Conservation (phyloP, 78 protist genomes). For the Dictyostelium citrinum region DNA sequence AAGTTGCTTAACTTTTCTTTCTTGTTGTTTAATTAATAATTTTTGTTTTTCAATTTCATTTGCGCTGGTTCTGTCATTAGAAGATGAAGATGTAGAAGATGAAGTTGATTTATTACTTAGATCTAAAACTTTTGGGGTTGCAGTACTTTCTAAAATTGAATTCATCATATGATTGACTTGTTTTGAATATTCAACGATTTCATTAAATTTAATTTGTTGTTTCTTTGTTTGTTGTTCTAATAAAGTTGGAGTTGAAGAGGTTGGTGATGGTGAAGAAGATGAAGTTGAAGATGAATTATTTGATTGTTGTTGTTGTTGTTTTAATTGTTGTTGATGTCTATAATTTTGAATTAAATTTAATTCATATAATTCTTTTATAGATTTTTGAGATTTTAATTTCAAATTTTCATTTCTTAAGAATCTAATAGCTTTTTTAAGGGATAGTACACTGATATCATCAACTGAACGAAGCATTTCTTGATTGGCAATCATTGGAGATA, state of each 20-base stretch:
- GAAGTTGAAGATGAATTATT: too few relatives aligned
- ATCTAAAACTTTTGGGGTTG: slow-evolving; percentile 55
- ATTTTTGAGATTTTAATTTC: slow-evolving; percentile 36
- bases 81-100: not conserved
- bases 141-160: slow-evolving; percentile 35
- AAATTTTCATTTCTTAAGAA: slow-evolving; percentile 19
- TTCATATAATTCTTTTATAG: slow-evolving; percentile 16
- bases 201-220: slow-evolving; percentile 61
- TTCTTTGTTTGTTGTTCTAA: not conserved
- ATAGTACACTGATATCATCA: slow-evolving; percentile 14
- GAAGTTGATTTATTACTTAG: not conserved
- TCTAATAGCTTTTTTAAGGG: slow-evolving; percentile 26
- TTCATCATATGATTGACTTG: slow-evolving; percentile 15
- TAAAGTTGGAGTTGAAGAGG: not conserved
- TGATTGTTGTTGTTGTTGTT: not conserved
- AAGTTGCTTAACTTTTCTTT: slow-evolving; percentile 8
- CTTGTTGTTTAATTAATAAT: slow-evolving; percentile 10
- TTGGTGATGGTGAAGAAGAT: not conserved
- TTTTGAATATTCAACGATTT: slow-evolving; percentile 51
- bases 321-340: not conserved
- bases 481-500: not conserved
- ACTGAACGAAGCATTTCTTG: not conserved
- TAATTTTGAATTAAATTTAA: slow-evolving; percentile 10
- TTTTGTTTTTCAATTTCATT: slow-evolving; percentile 40
- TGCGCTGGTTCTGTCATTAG: not conserved